Base-by-base conservation (phyloP, 176 grass and related monocot genomes). In the Bonia amplexicaulis region DNA sequence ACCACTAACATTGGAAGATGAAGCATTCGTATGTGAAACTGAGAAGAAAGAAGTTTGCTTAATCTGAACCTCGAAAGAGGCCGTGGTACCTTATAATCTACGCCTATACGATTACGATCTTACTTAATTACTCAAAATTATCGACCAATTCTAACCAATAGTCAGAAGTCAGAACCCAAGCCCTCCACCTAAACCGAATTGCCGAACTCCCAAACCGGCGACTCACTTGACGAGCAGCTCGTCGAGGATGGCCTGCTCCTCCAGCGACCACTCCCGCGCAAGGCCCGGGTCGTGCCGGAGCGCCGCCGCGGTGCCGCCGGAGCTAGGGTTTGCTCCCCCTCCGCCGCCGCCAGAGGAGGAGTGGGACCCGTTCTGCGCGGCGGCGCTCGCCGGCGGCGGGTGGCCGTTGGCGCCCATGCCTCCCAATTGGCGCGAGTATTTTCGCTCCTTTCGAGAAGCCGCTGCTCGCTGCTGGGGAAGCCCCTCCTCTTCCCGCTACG, bases 211-310 rank as follows among this genome's bases (percentile, higher is more conserved):
- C 45, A 61, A 88, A 69, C 54, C 75, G 39, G 17, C 55, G 5
- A 90, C 90, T 94, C 82, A 97, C 95, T 87, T 94, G 71, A 61
- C 80, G 10, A 97, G 92, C 59, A 84, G 84, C 47, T 94, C 90
- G 45, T 97, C 90, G 57, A 97, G 89, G 75, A 62, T 69, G 80
- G 89, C 73, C 82, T 97, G 95, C 83, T 97, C 95, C 51, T 97
- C 92, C 59, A 87, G 11, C 26, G 90, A 84, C 95, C 95, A 97
- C 87, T 94, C 90, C 52, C 90, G 54, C 60, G 95, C 88, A 63
- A 97, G 73, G 8, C 95, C 95, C 0, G 95, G 95, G 89, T 97
- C 90, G 71, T 97, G 95, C 87, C 80, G 84, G 78, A 71, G 86
- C 87, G 85, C 86, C 81, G 76, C 84, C 70, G 82, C 85, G 16